Evolutionary conservation across 2,329 filamentous ascomycete species (phyloP), one percentile per base, ranked within the genome.

Genomic region (Coccinonectria pachysandricola): DNA sequence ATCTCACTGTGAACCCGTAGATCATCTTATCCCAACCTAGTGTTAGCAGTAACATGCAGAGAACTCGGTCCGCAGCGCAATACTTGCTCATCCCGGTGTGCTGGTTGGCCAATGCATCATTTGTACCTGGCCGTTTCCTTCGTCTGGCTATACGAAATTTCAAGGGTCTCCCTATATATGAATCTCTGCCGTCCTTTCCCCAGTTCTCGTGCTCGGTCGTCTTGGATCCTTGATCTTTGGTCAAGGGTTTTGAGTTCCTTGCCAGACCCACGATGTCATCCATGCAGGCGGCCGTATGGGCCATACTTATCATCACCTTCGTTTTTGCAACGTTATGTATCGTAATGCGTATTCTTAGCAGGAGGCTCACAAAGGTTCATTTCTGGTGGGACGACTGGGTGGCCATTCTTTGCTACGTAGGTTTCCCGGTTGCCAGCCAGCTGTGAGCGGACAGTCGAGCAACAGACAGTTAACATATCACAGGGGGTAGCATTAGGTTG

Each of bases 311-410:
- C 8, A 21, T 40, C 8, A 45, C 42, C 0, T 45, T 45, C 17
- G 15, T 32, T 6, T 22, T 22, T 6, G 42, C 42, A 1, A 44
- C 42, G 1, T 19, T 37, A 2, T 42, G 35, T 9, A 19, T 45
- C 5, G 7, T 30, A 0, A 22, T 45, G 1, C 40, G 42, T 4
- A 11, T 45, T 9, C 5, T 21, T 4, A 45, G 42, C 7, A 29
- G 42, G 4, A 35, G 20, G 11, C 25, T 45, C 1, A 45, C 38
- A 0, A 24, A 27, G 14, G 15, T 32, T 5, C 10, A 15, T 1
- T 19, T 45, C 6, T 45, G 42, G 40, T 45, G 42, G 42, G 42
- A 45, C 12, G 42, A 45, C 4, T 42, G 27, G 14, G 34, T 40
- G 24, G 40, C 42, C 1, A 24, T 39, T 6, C 14, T 18, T 8